Conservation (phyloP, 768 basidiomycete species). For the Boletus eberwhitei region DNA sequence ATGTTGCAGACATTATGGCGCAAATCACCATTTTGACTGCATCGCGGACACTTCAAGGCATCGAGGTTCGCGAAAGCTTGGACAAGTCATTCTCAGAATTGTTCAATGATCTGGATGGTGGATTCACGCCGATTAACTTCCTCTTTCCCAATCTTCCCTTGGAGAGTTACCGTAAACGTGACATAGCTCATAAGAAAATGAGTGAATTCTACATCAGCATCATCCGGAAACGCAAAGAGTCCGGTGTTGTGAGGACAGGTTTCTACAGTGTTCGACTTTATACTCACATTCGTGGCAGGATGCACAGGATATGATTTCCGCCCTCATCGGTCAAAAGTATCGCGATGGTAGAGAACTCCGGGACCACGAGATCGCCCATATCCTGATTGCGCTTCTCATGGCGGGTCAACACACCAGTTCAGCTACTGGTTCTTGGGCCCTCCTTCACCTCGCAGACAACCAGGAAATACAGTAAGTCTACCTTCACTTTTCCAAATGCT, state of each 20-base stretch:
- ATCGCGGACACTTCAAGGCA: constrained; percentile 88
- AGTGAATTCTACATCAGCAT: constrained; percentile 90
- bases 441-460: constrained; percentile 81
- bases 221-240: constrained; percentile 65
- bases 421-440: constrained; percentile 84
- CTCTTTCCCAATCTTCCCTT: constrained; percentile 92
- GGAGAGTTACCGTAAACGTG: constrained; percentile 84
- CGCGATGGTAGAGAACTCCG: constrained; percentile 71
- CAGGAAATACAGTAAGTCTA: constrained; percentile 67
- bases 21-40: constrained; percentile 97
- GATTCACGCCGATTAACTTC: constrained; percentile 95
- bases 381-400: constrained; percentile 99
- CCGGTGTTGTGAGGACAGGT: constrained; percentile 36
- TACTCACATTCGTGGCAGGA: constrained; percentile 38
- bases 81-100: constrained; percentile 82
- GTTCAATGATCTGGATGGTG: constrained; percentile 89
- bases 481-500: neutral
- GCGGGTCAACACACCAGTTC: constrained; percentile 99
- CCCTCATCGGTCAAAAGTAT: constrained; percentile 81
- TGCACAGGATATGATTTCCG: constrained; percentile 89
- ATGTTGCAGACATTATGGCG: constrained; percentile 66
- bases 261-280: neutral
- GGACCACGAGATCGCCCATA: constrained; percentile 94
- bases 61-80: constrained; percentile 75
- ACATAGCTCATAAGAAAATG: constrained; percentile 90